Percentiles rank a stretch among this genome's conserved stretches.
Evolutionary conservation across 139 green algal genomes (phyloP).

Genomic region (Gonium pectorale): DNA sequence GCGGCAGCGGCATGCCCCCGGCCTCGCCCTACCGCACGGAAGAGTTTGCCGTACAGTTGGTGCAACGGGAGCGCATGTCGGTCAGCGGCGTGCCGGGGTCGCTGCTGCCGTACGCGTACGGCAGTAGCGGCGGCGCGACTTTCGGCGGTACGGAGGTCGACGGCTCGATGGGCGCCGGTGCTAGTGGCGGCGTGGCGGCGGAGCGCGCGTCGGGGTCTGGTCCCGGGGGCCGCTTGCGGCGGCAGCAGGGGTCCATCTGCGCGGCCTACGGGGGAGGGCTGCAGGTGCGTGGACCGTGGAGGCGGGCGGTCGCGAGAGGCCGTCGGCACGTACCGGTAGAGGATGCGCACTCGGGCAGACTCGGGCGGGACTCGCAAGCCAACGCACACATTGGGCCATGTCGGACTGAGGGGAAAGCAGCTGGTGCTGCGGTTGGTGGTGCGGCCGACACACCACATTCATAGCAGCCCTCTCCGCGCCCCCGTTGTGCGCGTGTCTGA

Average conservation of each 20-base stretch:
- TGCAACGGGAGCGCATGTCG: slow-evolving; percentile 17
- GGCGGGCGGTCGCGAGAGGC: too few species aligned
- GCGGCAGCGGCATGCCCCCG: neutral
- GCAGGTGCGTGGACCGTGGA: too few species aligned
- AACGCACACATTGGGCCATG: too few species aligned
- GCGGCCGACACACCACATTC: too few species aligned
- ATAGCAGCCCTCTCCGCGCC: too few species aligned
- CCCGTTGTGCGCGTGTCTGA: too few species aligned
- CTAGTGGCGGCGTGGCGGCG: too few species aligned
- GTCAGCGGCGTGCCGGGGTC: neutral
- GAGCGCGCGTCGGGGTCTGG: too few species aligned
- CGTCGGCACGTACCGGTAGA: neutral
- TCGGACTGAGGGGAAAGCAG: too few species aligned
- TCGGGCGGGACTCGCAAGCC: too few species aligned
- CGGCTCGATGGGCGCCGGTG: neutral
- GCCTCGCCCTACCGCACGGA: neutral
- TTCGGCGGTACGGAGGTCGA: neutral
- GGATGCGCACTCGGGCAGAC: too few species aligned
- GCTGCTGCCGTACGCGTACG: neutral
- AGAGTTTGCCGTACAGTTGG: neutral
- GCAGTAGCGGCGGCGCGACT: neutral
- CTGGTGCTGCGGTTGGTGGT: too few species aligned
- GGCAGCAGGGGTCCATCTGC: neutral
- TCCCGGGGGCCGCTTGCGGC: neutral
- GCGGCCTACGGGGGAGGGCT: neutral